Conservation (phyloP, 192 early-diverging fungal species). For the Cetraspora pellucida region DNA sequence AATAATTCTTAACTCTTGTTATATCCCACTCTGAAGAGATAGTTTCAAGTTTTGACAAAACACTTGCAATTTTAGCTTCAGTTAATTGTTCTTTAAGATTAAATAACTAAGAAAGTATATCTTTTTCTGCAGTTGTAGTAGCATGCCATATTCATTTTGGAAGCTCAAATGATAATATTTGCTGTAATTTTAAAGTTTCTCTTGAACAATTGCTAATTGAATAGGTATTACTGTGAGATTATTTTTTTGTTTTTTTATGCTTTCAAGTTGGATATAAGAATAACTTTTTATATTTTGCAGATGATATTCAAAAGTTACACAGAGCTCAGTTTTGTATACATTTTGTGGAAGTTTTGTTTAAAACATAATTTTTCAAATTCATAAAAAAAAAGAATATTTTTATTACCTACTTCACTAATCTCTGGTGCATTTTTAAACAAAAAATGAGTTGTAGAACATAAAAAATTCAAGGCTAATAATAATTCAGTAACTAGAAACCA, state of each 20-base stretch:
- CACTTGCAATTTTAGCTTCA: no score
- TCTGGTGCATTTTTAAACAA: constrained; percentile 7
- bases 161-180: no score
- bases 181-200: no score
- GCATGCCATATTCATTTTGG: no score
- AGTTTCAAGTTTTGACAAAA: no score
- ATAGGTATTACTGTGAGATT: no score
- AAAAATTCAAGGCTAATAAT: not conserved
- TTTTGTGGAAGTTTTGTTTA: not conserved
- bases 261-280: constrained; percentile 11
- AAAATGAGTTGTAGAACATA: not conserved
- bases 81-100: no score
- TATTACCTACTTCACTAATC: not conserved
- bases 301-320: not conserved
- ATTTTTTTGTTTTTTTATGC: not conserved
- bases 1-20: no score
- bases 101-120: no score
- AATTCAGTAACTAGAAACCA: not conserved
- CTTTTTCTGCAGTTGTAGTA: no score
- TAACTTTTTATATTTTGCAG: not conserved
- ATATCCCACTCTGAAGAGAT: no score
- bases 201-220: no score
- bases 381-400: constrained; percentile 11
- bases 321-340: constrained; percentile 13
- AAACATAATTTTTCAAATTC: not conserved